Conservation (phyloP, 257 asterid species). For the Scutellaria galericulata region DNA sequence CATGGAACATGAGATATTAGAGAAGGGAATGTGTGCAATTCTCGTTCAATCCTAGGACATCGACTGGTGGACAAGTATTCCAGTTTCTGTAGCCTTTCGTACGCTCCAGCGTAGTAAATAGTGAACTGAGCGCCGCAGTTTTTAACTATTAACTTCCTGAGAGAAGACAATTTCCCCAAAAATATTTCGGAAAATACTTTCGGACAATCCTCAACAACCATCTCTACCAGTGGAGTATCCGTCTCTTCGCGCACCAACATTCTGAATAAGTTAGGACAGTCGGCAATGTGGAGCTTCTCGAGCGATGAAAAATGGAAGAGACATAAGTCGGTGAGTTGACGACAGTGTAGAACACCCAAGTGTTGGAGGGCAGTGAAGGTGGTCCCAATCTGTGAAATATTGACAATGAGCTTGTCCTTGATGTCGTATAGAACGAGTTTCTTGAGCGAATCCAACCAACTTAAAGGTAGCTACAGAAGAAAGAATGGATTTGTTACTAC, state of each 20-base stretch:
- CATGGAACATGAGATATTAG: slow-evolving; percentile 24
- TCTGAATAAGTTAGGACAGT: slow-evolving; percentile 1
- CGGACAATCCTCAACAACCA: slow-evolving; percentile 31
- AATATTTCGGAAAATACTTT: neutral
- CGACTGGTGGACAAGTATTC: slow-evolving; percentile 23
- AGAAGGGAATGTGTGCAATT: neutral
- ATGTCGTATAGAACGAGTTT: slow-evolving; percentile 17
- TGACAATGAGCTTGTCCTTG: neutral
- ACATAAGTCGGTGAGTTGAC: neutral
- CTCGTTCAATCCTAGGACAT: neutral
- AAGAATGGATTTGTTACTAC: no score
- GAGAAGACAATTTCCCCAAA: neutral
- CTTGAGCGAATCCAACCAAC: no score
- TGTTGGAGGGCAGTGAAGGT: slow-evolving; percentile 17
- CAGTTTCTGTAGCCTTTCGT: slow-evolving; percentile 15
- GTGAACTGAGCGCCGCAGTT: slow-evolving; percentile 2
- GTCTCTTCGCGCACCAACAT: neutral
- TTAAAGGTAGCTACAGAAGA: no score
- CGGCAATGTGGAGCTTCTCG: slow-evolving; percentile 27
- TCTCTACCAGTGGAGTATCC: neutral
- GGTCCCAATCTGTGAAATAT: neutral
- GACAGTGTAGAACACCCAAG: slow-evolving; percentile 26
- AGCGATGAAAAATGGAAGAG: neutral
- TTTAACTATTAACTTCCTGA: slow-evolving; percentile 14
- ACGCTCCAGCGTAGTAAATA: neutral